Percentiles rank a stretch among this genome's conserved stretches.
Evolutionary conservation across 2,329 filamentous ascomycete genomes (phyloP).

Genomic region (Hypoxylon sp.): DNA sequence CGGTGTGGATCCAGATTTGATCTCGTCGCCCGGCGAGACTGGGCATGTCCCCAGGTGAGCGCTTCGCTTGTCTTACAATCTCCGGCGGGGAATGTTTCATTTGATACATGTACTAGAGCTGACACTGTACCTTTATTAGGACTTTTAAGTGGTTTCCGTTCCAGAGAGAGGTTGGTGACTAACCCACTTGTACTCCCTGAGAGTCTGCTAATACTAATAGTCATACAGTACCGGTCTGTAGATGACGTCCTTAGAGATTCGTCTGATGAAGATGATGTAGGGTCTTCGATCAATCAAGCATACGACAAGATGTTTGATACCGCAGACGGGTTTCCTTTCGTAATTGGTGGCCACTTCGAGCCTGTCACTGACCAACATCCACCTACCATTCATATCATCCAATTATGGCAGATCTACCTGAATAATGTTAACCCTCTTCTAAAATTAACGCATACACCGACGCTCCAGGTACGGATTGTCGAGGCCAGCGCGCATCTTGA

Average conservation of each 20-base stretch:
- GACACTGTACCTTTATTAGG: slow-evolving; percentile 32
- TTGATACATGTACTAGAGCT: slow-evolving; percentile 10
- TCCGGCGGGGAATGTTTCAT: not conserved
- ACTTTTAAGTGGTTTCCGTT: slow-evolving; percentile 61
- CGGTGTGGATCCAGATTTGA: slow-evolving; percentile 50
- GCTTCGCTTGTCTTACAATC: too few relatives aligned
- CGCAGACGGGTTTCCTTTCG: slow-evolving; percentile 66
- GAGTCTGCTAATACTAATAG: slow-evolving; percentile 29
- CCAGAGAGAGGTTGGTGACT: slow-evolving; percentile 61
- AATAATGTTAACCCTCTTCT: slow-evolving; percentile 74
- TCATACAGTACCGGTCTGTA: slow-evolving; percentile 57
- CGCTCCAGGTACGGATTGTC: slow-evolving; percentile 70
- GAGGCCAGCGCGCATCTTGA: slow-evolving; percentile 65
- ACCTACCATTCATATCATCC: slow-evolving; percentile 65
- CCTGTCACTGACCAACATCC: slow-evolving; percentile 61
- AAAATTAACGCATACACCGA: slow-evolving; percentile 73
- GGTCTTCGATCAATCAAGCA: slow-evolving; percentile 64
- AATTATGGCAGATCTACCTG: slow-evolving; percentile 75
- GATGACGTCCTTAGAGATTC: slow-evolving; percentile 61
- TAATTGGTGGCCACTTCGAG: slow-evolving; percentile 56
- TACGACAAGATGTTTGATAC: slow-evolving; percentile 67
- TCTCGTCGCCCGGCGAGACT: slow-evolving; percentile 42
- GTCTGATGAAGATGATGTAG: slow-evolving; percentile 63
- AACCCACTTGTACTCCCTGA: slow-evolving; percentile 5
- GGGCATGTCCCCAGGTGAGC: slow-evolving; percentile 45